phyloP scores from a whole-genome alignment of 306 rosid species.

The Fragaria ananassa region DNA sequence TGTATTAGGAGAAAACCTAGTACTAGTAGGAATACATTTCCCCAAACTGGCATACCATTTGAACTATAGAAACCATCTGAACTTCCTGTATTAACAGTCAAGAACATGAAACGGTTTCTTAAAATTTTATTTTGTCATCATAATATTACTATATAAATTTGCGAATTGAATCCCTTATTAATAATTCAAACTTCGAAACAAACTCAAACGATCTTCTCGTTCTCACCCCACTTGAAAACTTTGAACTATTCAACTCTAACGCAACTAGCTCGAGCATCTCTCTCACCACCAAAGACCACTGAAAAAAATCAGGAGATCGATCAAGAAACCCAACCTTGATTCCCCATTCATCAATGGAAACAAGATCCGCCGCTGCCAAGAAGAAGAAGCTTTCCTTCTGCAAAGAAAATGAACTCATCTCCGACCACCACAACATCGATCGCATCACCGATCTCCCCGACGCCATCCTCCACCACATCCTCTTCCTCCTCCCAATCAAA shows the following conservation, averaged over 20 bases:
- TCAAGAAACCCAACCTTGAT: not conserved
- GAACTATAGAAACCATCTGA: too few relatives aligned
- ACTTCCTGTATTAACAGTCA: too few relatives aligned
- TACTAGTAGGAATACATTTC: too few relatives aligned
- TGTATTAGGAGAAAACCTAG: too few relatives aligned
- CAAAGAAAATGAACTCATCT: conserved; percentile 39
- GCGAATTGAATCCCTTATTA: too few relatives aligned
- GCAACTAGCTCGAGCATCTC: conserved; percentile 9
- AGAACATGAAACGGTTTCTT: too few relatives aligned
- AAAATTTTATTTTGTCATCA: too few relatives aligned
- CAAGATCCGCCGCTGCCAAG: conserved; percentile 45
- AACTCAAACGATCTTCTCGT: conserved; percentile 40
- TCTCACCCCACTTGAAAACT: conserved; percentile 19
- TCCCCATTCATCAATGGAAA: conserved; percentile 42
- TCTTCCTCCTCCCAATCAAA: conserved; percentile 61
- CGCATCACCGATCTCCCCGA: conserved; percentile 76
- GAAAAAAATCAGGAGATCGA: not conserved
- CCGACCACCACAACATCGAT: conserved; percentile 29
- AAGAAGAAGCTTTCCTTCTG: conserved; percentile 11
- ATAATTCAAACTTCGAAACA: conserved; percentile 23
- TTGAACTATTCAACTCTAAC: conserved; percentile 56
- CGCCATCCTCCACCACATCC: conserved; percentile 56
- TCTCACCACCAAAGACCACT: conserved; percentile 10
- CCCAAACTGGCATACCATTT: too few relatives aligned
- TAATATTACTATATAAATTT: too few relatives aligned